Percentiles rank a stretch among this genome's conserved stretches.
phyloP scores from a whole-genome alignment of 2,329 filamentous ascomycete species.

The Myriangium duriaei region DNA sequence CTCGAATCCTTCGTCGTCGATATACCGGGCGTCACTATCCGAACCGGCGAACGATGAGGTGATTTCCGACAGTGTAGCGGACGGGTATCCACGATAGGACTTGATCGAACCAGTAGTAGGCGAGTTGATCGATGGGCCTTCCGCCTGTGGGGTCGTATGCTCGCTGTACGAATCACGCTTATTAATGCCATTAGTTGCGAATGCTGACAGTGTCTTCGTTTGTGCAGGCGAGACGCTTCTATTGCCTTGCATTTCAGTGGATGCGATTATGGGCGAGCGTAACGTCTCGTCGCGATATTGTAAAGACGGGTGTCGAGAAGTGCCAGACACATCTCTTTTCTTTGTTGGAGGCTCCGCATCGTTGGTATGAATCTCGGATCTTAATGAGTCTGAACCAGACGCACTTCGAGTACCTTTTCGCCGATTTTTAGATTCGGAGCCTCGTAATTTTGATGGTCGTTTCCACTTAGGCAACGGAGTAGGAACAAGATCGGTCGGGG shows the following conservation, averaged over 20 bases:
- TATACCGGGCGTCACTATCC: constrained; percentile 55
- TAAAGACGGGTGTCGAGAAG: constrained; percentile 5
- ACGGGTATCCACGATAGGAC: constrained; percentile 37
- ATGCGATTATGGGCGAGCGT: constrained; percentile 3
- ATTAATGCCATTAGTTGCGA: constrained; percentile 6
- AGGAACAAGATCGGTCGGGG: constrained; percentile 33
- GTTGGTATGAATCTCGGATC: constrained; percentile 25
- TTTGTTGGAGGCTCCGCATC: constrained; percentile 24
- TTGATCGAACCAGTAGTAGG: constrained; percentile 9
- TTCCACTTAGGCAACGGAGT: constrained; percentile 27
- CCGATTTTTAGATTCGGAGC: constrained; percentile 19
- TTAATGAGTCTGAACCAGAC: constrained; percentile 23
- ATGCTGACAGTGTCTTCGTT: constrained; percentile 6
- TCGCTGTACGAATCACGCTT: constrained; percentile 2
- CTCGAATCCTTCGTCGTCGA: constrained; percentile 67
- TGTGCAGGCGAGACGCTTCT: background rate
- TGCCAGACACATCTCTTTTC: constrained; percentile 25
- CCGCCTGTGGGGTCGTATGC: constrained; percentile 1
- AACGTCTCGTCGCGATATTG: constrained; percentile 3
- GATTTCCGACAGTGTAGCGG: constrained; percentile 45
- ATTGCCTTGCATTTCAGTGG: constrained; percentile 1
- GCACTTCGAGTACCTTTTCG: constrained; percentile 18
- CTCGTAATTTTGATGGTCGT: constrained; percentile 25
- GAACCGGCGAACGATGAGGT: constrained; percentile 52
- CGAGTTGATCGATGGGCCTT: constrained; percentile 9